phyloP scores from a whole-genome alignment of 441 rosid genomes.

The Pelargonium fulgidum region DNA sequence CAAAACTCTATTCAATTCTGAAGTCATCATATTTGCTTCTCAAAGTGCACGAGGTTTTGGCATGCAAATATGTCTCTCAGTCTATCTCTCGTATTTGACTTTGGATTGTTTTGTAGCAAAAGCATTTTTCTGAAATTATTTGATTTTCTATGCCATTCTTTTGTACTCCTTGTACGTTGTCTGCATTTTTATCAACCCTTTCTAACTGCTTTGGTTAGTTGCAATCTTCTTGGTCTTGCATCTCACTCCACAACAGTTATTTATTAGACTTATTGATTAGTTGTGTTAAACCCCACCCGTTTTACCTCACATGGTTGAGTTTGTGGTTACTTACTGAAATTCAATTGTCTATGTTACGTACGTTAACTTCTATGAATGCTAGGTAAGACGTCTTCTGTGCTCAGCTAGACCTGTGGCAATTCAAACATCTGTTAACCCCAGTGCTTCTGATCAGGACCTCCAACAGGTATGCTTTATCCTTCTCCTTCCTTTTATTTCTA shows the following conservation, averaged over 20 bases:
- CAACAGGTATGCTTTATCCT: constrained; percentile 62
- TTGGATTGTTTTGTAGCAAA: constrained; percentile 1
- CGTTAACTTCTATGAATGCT: constrained; percentile 22
- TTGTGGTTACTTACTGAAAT: constrained; percentile 16
- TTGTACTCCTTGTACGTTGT: not conserved
- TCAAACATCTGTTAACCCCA: constrained; percentile 75
- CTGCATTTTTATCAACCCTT: constrained; percentile 2
- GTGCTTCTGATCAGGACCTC: constrained; percentile 85
- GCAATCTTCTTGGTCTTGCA: constrained; percentile 3
- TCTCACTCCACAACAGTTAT: not conserved
- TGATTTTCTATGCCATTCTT: not conserved
- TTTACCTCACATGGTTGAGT: constrained; percentile 4
- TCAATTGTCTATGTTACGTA: constrained; percentile 15
- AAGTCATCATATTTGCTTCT: constrained; percentile 1
- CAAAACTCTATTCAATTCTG: not conserved
- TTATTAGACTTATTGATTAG: not conserved
- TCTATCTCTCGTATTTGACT: not conserved
- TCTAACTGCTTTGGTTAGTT: not conserved
- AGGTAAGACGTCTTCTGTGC: constrained; percentile 93
- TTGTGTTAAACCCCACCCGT: not conserved
- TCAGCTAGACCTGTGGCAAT: constrained; percentile 85
- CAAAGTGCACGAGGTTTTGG: constrained; percentile 1
- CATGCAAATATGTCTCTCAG: not conserved
- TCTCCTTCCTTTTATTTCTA: constrained; percentile 12
- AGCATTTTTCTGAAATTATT: constrained; percentile 7